Conservation (phyloP, 2,329 filamentous ascomycete genomes). For the Nemania serpens region DNA sequence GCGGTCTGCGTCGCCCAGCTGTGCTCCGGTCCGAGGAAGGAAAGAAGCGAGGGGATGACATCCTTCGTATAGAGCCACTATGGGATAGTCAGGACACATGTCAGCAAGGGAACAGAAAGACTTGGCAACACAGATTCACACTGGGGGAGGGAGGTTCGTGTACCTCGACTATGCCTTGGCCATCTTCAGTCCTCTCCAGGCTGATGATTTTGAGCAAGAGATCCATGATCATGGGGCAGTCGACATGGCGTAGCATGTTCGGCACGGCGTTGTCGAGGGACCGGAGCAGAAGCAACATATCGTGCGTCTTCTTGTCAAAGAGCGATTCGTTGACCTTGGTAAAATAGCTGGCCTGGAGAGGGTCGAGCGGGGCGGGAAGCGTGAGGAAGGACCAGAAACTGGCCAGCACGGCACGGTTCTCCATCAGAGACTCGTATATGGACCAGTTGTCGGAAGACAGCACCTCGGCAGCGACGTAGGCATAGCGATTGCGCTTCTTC, state of each 20-base stretch:
- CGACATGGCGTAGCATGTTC: slow-evolving; percentile 88
- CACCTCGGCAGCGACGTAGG: slow-evolving; percentile 90
- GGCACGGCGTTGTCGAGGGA: slow-evolving; percentile 79
- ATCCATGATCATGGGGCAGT: slow-evolving; percentile 99
- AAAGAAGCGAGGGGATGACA: slow-evolving; percentile 83
- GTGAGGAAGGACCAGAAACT: slow-evolving; percentile 92
- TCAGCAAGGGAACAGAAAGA: slow-evolving; percentile 26
- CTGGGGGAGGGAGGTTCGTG: slow-evolving; percentile 36
- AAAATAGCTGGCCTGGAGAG: slow-evolving; percentile 95
- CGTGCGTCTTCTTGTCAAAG: slow-evolving; percentile 96
- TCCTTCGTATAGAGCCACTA: slow-evolving; percentile 92
- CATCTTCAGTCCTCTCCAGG: slow-evolving; percentile 87
- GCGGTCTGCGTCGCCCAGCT: slow-evolving; percentile 93
- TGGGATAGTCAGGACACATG: not conserved
- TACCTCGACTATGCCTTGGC: slow-evolving; percentile 92
- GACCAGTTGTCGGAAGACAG: slow-evolving; percentile 96
- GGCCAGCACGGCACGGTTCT: slow-evolving; percentile 76
- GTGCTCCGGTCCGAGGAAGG: slow-evolving; percentile 83
- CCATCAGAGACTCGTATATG: slow-evolving; percentile 89
- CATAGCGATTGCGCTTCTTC: slow-evolving; percentile 90
- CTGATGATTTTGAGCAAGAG: slow-evolving; percentile 95
- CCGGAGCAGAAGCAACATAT: slow-evolving; percentile 92
- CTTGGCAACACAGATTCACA: not conserved
- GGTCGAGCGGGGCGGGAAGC: slow-evolving; percentile 82
- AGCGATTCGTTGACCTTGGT: slow-evolving; percentile 98